A percentile compares a stretch with the other conserved stretches of the same genome.
Conservation (phyloP, 148 eudicot species). For the Polygonum maritimum region DNA sequence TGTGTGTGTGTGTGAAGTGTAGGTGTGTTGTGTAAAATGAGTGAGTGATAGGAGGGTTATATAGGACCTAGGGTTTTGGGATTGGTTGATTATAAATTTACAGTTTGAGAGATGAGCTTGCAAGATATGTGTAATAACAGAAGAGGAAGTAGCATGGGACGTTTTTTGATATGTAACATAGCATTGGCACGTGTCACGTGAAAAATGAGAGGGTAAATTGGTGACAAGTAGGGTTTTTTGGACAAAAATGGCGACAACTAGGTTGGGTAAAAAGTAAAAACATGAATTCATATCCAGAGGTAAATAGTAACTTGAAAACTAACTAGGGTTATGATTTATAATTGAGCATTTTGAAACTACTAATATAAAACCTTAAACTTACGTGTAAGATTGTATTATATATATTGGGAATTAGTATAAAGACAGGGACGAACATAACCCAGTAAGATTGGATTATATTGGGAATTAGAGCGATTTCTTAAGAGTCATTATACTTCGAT, state of each 20-base stretch:
- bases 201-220: neutral
- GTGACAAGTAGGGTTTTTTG: neutral
- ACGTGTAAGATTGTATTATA: no score
- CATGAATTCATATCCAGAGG: no score
- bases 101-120: neutral
- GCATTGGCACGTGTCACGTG: neutral
- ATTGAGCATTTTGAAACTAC: no score
- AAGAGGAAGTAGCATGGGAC: neutral
- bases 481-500: no score
- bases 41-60: neutral
- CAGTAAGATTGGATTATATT: no score
- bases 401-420: no score
- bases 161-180: neutral
- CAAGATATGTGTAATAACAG: neutral
- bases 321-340: no score
- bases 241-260: neutral
- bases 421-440: no score
- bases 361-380: no score
- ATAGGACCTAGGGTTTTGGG: neutral
- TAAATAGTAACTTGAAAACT: no score
- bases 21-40: neutral
- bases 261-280: neutral
- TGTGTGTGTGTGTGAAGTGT: neutral
- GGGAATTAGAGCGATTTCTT: no score
- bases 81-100: neutral